phyloP scores from a whole-genome alignment of 2,329 filamentous ascomycete species.

The Nectriaceae sp. region DNA sequence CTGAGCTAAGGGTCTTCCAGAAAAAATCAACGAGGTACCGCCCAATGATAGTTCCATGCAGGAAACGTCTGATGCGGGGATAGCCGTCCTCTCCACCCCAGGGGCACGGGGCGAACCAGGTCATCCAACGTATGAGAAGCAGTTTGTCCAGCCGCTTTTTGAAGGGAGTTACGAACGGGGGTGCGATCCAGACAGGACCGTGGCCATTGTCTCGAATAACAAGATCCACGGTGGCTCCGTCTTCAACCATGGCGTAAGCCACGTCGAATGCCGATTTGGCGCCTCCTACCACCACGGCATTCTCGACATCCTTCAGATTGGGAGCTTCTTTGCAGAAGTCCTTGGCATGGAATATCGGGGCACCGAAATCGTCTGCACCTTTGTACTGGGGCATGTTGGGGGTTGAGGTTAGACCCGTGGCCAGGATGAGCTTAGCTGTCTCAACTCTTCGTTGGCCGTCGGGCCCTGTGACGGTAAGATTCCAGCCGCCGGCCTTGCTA shows the following conservation, averaged over 20 bases:
- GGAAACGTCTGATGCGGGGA: conserved; percentile 45
- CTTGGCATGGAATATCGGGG: conserved; percentile 45
- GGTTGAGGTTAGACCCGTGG: conserved; percentile 49
- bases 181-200: conserved; percentile 57
- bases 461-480: conserved; percentile 12
- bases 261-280: conserved; percentile 61
- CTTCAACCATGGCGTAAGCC: conserved; percentile 54
- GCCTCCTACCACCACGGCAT: conserved; percentile 44
- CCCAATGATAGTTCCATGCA: conserved; percentile 53
- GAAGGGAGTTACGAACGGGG: conserved; percentile 60
- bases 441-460: not conserved
- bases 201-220: conserved; percentile 51
- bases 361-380: conserved; percentile 38
- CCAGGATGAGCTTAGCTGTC: conserved; percentile 46
- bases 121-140: conserved; percentile 52
- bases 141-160: conserved; percentile 63
- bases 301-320: conserved; percentile 33
- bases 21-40: conserved; percentile 49
- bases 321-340: conserved; percentile 40
- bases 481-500: conserved; percentile 19
- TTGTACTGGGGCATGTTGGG: conserved; percentile 42
- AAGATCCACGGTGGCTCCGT: conserved; percentile 50
- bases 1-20: conserved; percentile 49
- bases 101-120: conserved; percentile 66
- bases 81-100: conserved; percentile 61